phyloP scores from a whole-genome alignment of 768 basidiomycete genomes.

The Termitomyces sp. region DNA sequence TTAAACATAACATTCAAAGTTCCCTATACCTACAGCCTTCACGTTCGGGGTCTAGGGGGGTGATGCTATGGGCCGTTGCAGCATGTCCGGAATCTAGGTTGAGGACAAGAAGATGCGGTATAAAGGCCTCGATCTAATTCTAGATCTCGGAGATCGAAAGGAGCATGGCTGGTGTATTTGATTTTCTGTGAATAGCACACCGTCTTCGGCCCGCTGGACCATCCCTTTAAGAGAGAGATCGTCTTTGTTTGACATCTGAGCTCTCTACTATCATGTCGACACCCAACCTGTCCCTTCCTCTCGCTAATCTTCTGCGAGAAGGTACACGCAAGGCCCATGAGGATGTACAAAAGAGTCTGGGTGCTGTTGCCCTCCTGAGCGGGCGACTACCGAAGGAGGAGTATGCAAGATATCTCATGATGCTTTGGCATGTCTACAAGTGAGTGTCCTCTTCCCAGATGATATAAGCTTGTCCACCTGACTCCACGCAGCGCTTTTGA shows the following conservation, averaged over 20 bases:
- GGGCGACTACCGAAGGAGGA: slow-evolving; percentile 57
- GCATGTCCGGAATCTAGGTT: too few relatives aligned
- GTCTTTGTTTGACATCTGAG: background rate
- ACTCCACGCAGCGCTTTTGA: slow-evolving; percentile 43
- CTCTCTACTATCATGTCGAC: slow-evolving; percentile 24
- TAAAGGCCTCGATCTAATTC: too few relatives aligned
- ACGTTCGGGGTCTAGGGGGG: too few relatives aligned
- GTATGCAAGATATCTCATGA: slow-evolving; percentile 66
- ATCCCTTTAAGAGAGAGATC: background rate
- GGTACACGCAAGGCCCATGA: slow-evolving; percentile 50
- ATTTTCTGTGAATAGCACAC: background rate
- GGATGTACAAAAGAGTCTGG: slow-evolving; percentile 43
- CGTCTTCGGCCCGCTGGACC: background rate
- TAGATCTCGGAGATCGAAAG: too few relatives aligned
- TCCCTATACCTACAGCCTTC: too few relatives aligned
- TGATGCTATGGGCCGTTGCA: too few relatives aligned
- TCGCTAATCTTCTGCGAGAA: slow-evolving; percentile 42
- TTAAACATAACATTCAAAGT: too few relatives aligned
- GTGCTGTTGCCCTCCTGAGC: slow-evolving; percentile 49
- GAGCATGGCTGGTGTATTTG: background rate
- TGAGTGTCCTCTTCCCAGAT: slow-evolving; percentile 29
- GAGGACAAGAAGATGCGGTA: too few relatives aligned
- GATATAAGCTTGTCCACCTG: background rate
- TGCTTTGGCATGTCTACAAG: slow-evolving; percentile 79
- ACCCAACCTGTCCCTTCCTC: slow-evolving; percentile 34